Base-by-base conservation (phyloP, 306 rosid genomes). In the Malus asiatica region DNA sequence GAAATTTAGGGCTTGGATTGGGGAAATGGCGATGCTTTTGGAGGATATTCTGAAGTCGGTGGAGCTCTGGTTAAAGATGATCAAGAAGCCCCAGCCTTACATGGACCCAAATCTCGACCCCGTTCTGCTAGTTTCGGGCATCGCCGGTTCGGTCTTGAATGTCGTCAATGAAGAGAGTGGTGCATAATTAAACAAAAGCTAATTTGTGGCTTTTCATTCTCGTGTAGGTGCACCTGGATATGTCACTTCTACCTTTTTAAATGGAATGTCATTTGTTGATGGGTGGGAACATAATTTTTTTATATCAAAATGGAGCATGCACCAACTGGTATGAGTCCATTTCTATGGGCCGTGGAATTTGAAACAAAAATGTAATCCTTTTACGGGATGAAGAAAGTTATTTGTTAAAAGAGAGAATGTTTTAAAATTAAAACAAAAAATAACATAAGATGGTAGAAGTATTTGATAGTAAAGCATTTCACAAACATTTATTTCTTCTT, bases 251-350 rank as follows among this genome's bases (percentile, higher is more conserved):
- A 87, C 97, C 86, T 82, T 92, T 74, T 74, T 92, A 73, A 95
- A 88, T 81, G 99, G 99, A 84, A 87, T 95, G 96, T 92, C 99
- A 48, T 95, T 95, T 82, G 89, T 95, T 35, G 90, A 90, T 14
- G 99, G 97, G 71, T 95, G 99, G 99, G 95, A 93, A 80, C 91
- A 90, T 72, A 90, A 84, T 58, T 79, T 95, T 79, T 95, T 75
- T 78, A 88, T 95, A 85, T 92, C 99, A 72, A 95, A 95, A 85
- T 95, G 99, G 97, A 89, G 90, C 91, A 89, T 95, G 95, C 99
- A 95, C 88, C 97, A 95, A 74, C 81, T 95, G 97, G 99, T 95
- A 95, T 68, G 81, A 33, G 67, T 75, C 60, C 76, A 57, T 75
- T 73, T 51, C 71, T 72, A 1, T 78, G 38, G 58, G 51, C 19